Evolutionary conservation across 1,284 basidiomycete genomes (phyloP), one percentile per base, ranked within the genome.

Genomic region (Trametes sp.): DNA sequence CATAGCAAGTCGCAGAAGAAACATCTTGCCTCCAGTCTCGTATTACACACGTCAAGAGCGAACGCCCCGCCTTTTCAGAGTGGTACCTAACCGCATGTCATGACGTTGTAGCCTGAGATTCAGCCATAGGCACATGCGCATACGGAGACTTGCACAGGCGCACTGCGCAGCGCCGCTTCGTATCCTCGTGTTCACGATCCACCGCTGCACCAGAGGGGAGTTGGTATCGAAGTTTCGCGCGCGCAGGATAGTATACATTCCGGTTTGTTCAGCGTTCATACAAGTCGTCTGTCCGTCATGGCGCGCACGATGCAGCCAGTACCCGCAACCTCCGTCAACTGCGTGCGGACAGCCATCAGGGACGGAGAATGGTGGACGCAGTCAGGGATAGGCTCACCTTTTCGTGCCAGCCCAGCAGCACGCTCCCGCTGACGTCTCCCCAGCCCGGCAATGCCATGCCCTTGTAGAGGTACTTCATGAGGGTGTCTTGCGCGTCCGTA

Each of bases 401-500:
- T 78, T 98, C 95, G 75, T 98, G 96, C 96, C 96, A 98, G 24
- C 88, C 90, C 26, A 99, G 82, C 54, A 99, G 80, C 23, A 98
- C 95, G 69, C 94, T 96, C 46, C 93, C 93, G 69, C 88, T 92
- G 69, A 93, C 87, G 73, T 94, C 94, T 55, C 88, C 90, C 86
- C 88, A 92, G 50, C 87, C 93, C 13, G 91, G 88, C 81, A 88
- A 84, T 7, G 83, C 93, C 93, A 95, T 95, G 33, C 92, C 96
- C 80, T 99, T 99, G 87, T 99, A 99, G 26, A 99, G 81, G 74
- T 98, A 99, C 76, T 98, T 98, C 97, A 98, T 99, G 61, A 98
- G 82, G 36, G 89, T 93, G 73, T 98, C 97, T 71, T 98, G 95
- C 66, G 93, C 84, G 51, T 94, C 90, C 64, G 87, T 85, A 8